phyloP scores from a whole-genome alignment of 768 basidiomycete genomes.

The Pleurotus ostreatus region DNA sequence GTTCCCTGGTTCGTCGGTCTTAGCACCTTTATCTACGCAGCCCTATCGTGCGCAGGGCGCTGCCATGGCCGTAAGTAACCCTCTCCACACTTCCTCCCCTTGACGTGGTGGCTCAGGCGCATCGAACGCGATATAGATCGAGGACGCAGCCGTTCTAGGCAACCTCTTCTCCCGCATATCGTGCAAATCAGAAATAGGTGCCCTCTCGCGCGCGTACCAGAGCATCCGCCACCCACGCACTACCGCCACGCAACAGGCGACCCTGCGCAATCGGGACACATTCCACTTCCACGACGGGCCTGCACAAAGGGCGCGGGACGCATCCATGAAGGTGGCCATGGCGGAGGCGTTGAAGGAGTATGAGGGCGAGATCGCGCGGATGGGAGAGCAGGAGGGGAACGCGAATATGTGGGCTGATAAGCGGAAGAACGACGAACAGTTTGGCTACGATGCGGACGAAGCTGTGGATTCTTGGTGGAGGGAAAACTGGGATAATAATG shows the following conservation, averaged over 20 bases:
- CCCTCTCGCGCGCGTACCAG: constrained; percentile 50
- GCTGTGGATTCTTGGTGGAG: constrained; percentile 48
- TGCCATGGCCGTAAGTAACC: constrained; percentile 42
- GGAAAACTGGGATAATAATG: background rate
- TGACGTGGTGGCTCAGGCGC: background rate
- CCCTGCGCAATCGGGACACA: constrained; percentile 46
- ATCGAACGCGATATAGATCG: constrained; percentile 28
- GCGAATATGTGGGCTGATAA: constrained; percentile 57
- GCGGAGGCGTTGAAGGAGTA: constrained; percentile 28
- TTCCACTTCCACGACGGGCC: constrained; percentile 61
- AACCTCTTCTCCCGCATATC: constrained; percentile 48
- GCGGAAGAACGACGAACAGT: constrained; percentile 39
- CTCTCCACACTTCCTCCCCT: background rate
- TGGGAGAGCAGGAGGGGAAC: constrained; percentile 21
- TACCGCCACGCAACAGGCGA: constrained; percentile 42
- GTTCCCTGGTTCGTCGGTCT: background rate
- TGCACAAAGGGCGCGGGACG: constrained; percentile 48
- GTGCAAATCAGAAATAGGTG: constrained; percentile 34
- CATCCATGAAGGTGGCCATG: constrained; percentile 48
- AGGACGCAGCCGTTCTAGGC: constrained; percentile 48
- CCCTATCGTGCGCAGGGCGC: constrained; percentile 43
- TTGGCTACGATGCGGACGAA: constrained; percentile 52
- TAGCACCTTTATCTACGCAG: background rate
- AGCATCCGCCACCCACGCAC: constrained; percentile 47
- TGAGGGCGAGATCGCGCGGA: constrained; percentile 12